These are phyloP conservation scores for Dothideomycetes sp. DNA, from an alignment of 2,329 filamentous ascomycete genomes.

Conservation along the genomic window DNA sequence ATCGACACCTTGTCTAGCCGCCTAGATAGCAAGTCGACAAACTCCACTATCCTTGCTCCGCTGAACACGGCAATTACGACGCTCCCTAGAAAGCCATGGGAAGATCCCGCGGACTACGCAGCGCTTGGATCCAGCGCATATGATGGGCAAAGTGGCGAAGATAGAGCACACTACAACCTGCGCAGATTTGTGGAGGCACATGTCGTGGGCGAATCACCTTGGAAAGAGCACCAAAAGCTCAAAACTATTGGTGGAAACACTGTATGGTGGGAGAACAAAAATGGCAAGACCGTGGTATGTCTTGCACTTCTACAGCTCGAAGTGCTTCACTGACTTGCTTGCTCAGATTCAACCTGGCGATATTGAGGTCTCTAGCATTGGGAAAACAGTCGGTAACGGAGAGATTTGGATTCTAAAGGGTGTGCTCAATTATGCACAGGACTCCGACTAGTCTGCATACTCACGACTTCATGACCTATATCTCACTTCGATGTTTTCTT, in stretches of 20 bases:
- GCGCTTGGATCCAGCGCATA: slow-evolving; percentile 60
- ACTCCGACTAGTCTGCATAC: background rate
- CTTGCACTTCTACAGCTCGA: background rate
- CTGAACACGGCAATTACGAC: slow-evolving; percentile 69
- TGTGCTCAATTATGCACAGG: slow-evolving; percentile 42
- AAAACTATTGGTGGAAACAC: slow-evolving; percentile 58
- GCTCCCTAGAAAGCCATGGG: slow-evolving; percentile 80
- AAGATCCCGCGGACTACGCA: slow-evolving; percentile 61
- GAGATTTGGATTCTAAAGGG: slow-evolving; percentile 70
- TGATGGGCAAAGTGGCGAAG: slow-evolving; percentile 60
- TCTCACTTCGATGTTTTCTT: too few species aligned
- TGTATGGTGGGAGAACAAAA: slow-evolving; percentile 71
- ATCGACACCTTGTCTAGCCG: slow-evolving; percentile 57
- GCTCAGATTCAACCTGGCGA: slow-evolving; percentile 64
- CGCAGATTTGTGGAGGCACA: slow-evolving; percentile 77
- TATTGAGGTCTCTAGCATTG: slow-evolving; percentile 65
- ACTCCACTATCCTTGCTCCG: slow-evolving; percentile 80
- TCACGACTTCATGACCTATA: slow-evolving; percentile 3
- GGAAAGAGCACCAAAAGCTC: slow-evolving; percentile 56
- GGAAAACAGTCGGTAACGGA: slow-evolving; percentile 71
- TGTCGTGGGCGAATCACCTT: slow-evolving; percentile 64
- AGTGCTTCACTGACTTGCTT: slow-evolving; percentile 5
- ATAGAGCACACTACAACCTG: slow-evolving; percentile 67
- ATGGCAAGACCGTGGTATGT: slow-evolving; percentile 48
- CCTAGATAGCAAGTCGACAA: slow-evolving; percentile 53